phyloP scores from a whole-genome alignment of 2,329 filamentous ascomycete genomes.

The Diaporthe citrichinensis region DNA sequence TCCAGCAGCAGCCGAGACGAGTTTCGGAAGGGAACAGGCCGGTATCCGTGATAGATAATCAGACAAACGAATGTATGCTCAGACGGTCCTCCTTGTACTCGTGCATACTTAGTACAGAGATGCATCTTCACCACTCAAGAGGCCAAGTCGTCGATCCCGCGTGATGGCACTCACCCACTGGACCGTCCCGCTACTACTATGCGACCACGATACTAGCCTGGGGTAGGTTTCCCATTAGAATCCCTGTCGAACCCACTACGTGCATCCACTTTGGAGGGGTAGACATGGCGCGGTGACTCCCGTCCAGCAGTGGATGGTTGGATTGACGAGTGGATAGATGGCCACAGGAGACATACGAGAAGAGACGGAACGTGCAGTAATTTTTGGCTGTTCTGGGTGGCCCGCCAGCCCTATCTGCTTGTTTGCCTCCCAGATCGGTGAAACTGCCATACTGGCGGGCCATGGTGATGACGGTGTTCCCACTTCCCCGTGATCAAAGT shows the following conservation, averaged over 20 bases:
- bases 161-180: neutral
- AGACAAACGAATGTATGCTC: too few species aligned
- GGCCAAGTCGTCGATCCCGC: neutral
- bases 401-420: neutral
- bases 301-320: neutral
- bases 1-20: slow-evolving; percentile 8
- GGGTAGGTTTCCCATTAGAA: slow-evolving; percentile 16
- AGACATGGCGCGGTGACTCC: slow-evolving; percentile 7
- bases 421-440: neutral
- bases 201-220: neutral
- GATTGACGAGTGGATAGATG: neutral
- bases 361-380: neutral
- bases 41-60: neutral
- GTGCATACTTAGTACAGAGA: neutral
- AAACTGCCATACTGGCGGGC: neutral
- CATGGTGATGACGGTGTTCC: slow-evolving; percentile 6
- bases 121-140: neutral
- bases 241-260: slow-evolving; percentile 20
- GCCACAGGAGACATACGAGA: neutral
- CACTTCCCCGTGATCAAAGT: slow-evolving; percentile 18
- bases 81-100: neutral
- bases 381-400: neutral
- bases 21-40: slow-evolving; percentile 17
- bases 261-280: slow-evolving; percentile 28
- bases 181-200: neutral